A percentile compares a stretch with the other conserved stretches of the same genome.
These are phyloP conservation scores for Wickerhamiella nectarea DNA, from an alignment of 805 yeast species.

Conservation along the genomic window DNA sequence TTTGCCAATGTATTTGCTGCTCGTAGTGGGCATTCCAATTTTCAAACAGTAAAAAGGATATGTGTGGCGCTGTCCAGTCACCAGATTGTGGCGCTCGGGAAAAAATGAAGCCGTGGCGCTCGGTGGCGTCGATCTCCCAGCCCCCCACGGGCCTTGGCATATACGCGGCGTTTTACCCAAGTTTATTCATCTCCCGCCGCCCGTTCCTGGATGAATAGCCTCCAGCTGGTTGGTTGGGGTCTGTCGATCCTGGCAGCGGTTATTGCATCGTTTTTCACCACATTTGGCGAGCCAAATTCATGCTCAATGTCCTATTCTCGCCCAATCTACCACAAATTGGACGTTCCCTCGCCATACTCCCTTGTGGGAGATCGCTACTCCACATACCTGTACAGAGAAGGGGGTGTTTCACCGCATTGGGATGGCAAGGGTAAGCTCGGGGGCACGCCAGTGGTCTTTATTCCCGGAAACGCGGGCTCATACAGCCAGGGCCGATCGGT, in stretches of 20 bases:
- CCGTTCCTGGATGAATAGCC: neutral
- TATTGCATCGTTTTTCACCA: constrained; percentile 4
- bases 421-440: constrained; percentile 31
- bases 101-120: too few relatives aligned
- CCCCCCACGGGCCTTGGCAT: neutral
- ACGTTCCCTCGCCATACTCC: constrained; percentile 12
- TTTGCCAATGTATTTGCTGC: constrained; percentile 28
- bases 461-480: constrained; percentile 97
- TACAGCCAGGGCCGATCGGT: constrained; percentile 78
- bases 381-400: constrained; percentile 77
- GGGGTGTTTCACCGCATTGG: constrained; percentile 28
- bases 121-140: neutral
- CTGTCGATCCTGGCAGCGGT: neutral
- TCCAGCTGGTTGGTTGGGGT: constrained; percentile 4
- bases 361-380: constrained; percentile 34
- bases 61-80: too few relatives aligned
- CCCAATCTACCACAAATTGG: constrained; percentile 14
- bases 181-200: neutral
- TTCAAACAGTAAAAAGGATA: too few relatives aligned
- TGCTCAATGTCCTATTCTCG: constrained; percentile 17
- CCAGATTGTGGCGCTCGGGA: too few relatives aligned
- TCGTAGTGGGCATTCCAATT: constrained; percentile 16
- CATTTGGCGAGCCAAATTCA: constrained; percentile 13
- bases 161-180: neutral
- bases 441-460: constrained; percentile 82